These are phyloP conservation scores for Claviceps sp. DNA, from an alignment of 2,329 filamentous ascomycete species.

Conservation along the genomic window DNA sequence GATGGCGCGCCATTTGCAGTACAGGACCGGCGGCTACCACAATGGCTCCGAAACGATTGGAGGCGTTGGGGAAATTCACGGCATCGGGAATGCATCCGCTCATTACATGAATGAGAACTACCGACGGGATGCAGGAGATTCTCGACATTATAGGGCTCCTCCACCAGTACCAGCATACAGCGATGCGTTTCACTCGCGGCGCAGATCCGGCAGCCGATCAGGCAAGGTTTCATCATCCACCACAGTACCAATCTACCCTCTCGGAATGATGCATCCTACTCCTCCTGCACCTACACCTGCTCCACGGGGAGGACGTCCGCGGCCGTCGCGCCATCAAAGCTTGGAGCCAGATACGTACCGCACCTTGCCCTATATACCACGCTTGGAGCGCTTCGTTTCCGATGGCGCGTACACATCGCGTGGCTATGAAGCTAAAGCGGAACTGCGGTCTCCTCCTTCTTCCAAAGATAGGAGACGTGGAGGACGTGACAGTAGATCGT, in stretches of 20 bases:
- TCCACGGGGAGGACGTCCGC: background rate
- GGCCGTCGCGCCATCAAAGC: slow-evolving; percentile 23
- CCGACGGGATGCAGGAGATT: slow-evolving; percentile 11
- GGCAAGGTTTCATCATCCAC: slow-evolving; percentile 19
- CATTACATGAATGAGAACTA: slow-evolving; percentile 53
- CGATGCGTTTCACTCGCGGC: slow-evolving; percentile 29
- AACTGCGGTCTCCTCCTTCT: slow-evolving; percentile 11
- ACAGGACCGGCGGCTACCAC: slow-evolving; percentile 21
- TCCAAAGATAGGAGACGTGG: slow-evolving; percentile 15
- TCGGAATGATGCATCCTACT: slow-evolving; percentile 12
- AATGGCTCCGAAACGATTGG: slow-evolving; percentile 23
- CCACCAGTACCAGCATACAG: slow-evolving; percentile 20
- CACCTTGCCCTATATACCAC: slow-evolving; percentile 15
- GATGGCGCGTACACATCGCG: slow-evolving; percentile 15
- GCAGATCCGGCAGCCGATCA: slow-evolving; percentile 31
- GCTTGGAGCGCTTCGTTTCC: slow-evolving; percentile 17
- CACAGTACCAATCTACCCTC: slow-evolving; percentile 19
- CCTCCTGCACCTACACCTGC: background rate
- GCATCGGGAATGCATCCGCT: slow-evolving; percentile 36
- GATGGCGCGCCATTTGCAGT: slow-evolving; percentile 12
- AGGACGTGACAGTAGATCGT: too few relatives aligned
- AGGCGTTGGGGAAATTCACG: slow-evolving; percentile 24
- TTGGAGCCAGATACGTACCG: slow-evolving; percentile 26
- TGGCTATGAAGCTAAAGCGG: slow-evolving; percentile 20
- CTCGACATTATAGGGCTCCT: background rate